Base-by-base conservation (phyloP, 164 flowering plant species). In the Magnolia officinalis region DNA sequence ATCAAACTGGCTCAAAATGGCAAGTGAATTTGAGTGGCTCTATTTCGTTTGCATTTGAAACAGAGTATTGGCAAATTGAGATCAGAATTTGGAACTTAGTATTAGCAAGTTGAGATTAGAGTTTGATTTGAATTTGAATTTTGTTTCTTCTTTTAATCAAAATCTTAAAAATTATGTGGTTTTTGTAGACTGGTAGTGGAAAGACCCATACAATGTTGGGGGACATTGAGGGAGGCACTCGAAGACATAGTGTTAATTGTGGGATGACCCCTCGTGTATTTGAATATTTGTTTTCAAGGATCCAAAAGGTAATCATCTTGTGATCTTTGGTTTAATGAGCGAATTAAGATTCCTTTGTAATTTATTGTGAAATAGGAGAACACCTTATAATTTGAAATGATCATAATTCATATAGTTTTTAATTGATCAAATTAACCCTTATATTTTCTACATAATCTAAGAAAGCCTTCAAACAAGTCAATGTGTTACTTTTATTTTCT, bases 181-280 rank as follows among this genome's bases (percentile, higher is more conserved):
- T 67, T 71, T 71, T 78, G 67, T 79, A 96, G 99, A 96, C 99
- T 80, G 99, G 99, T 64, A 96, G 99, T 87, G 99, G 99, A 1
- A 96, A 96, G 82, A 96, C 99, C 51, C 97, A 96, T 77, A 96
- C 99, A 26, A 96, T 96, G 99, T 86, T 96, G 70, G 99, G 99
- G 79, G 99, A 96, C 82, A 92, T 96, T 71, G 98, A 96, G 73
- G 96, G 90, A 78, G 98, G 98, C 61, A 87, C 91, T 70, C 83
- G 96, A 78, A 88, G 98, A 73, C 96, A 92, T 73, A 96, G 95
- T 88, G 95, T 91, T 58, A 91, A 94, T 72, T 92, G 96, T 68
- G 98, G 99, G 70, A 96, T 96, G 97, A 96, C 97, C 10, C 99
- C 99, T 23, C 84, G 99, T 78, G 97, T 96, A 1, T 96, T 94